A percentile compares a stretch with the other conserved stretches of the same genome.
Evolutionary conservation across 768 basidiomycete species (phyloP).

Genomic region (Mycena chlorophos): DNA sequence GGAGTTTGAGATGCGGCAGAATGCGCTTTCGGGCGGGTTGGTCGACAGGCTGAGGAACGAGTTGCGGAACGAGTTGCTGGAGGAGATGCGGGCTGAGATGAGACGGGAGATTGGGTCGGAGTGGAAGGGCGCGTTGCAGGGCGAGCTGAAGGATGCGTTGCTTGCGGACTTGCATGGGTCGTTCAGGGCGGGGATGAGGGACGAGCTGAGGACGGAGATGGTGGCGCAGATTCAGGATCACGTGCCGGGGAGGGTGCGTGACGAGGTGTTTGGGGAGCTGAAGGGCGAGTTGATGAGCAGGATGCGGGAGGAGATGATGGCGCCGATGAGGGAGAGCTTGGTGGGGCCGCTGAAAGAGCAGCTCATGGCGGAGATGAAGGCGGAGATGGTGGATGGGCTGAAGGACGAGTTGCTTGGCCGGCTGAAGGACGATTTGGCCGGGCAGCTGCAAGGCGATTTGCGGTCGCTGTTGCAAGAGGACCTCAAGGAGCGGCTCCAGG

Average conservation of each 20-base stretch:
- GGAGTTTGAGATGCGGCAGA: constrained; percentile 1
- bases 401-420: constrained; percentile 13
- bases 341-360: constrained; percentile 13
- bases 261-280: constrained; percentile 10
- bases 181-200: neutral
- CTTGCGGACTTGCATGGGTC: constrained; percentile 8
- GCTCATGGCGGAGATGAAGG: constrained; percentile 6
- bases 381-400: neutral
- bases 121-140: neutral
- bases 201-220: neutral
- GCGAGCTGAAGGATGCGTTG: constrained; percentile 8
- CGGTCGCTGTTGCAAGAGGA: constrained; percentile 13
- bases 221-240: constrained; percentile 9
- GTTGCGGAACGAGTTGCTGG: neutral
- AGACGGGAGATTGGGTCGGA: neutral
- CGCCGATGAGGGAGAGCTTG: constrained; percentile 8
- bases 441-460: constrained; percentile 8
- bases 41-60: constrained; percentile 5
- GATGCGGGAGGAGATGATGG: constrained; percentile 12
- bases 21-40: constrained; percentile 1
- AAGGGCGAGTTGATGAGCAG: constrained; percentile 15
- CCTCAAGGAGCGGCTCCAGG: constrained; percentile 12
- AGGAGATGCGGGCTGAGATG: neutral
- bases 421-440: constrained; percentile 16
- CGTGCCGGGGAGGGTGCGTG: neutral